Base-by-base conservation (phyloP, 257 asterid genomes). In the Salvia miltiorrhiza region DNA sequence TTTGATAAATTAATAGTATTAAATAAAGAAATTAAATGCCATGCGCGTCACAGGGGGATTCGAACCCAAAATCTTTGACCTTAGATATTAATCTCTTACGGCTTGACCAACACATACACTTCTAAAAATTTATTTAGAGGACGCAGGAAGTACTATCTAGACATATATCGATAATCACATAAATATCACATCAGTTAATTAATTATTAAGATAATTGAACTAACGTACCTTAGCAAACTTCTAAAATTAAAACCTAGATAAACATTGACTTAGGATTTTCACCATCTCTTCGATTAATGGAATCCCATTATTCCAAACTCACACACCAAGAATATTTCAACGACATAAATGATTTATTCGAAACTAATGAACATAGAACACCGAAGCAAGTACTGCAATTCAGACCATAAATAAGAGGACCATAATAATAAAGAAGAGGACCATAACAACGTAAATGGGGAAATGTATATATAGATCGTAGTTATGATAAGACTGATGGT, bases 401-500 rank as follows among this genome's bases (percentile, higher is more conserved):
- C 63, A 53, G 63, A 41, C 72, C 72, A 69, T 64, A 10, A 39
- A 11, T 20, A 24, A 39, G 37, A 61, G 35, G 52, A 12, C 62
- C 62, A 54, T 55, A 24, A 5, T 11, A 13, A 9, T 19, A 43
- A 16, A n/a, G n/a, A 24, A 39, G 37, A 61, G 35, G 52, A 12
- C 62, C 62, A 54, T 55, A 24, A 5, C 4, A 32, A 17, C 5
- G 4, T n/a, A 28, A 65, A 23, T 59, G 20, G 40, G 12, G 10
- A 61, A 10, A 39, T 37, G 40, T 44, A 19, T 37, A 48, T 35
- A 35, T 35, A 35, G 40, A 35, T 35, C 20, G 14, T 39, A 37
- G 52, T 7, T 33, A 57, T 5, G 11, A 20, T 14, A 45, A 45
- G 19, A 45, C 9, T 35, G 40, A 35, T 35, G 11, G 6, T 35